phyloP scores from a whole-genome alignment of 2,329 filamentous ascomycete species.

The Blastomyces percursus region DNA sequence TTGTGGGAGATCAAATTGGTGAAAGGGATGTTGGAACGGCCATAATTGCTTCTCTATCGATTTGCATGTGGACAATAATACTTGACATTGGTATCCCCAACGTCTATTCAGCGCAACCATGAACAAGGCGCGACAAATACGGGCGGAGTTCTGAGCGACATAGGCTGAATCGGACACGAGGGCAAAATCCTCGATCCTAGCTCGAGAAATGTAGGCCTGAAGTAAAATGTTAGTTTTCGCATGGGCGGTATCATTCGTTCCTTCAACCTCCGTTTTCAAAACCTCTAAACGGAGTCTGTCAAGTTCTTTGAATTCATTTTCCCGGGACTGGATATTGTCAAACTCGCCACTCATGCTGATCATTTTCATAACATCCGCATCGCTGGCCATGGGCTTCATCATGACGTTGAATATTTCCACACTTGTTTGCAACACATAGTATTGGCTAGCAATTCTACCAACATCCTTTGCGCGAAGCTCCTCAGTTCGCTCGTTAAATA shows the following conservation, averaged over 20 bases:
- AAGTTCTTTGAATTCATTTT: conserved; percentile 84
- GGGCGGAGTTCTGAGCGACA: conserved; percentile 86
- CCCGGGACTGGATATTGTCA: conserved; percentile 87
- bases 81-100: conserved; percentile 92
- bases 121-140: conserved; percentile 89
- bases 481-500: conserved; percentile 90
- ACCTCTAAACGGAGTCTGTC: conserved; percentile 57
- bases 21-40: conserved; percentile 88
- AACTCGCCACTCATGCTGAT: conserved; percentile 97
- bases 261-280: conserved; percentile 67
- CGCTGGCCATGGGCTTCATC: conserved; percentile 77
- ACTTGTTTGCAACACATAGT: conserved; percentile 85
- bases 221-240: conserved; percentile 93
- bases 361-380: conserved; percentile 91
- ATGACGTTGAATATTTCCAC: conserved; percentile 93
- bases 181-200: conserved; percentile 84
- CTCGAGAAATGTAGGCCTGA: conserved; percentile 85
- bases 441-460: conserved; percentile 93
- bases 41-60: conserved; percentile 94
- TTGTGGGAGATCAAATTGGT: conserved; percentile 84
- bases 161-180: conserved; percentile 86
- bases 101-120: conserved; percentile 93
- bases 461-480: conserved; percentile 91
- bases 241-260: conserved; percentile 56
- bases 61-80: conserved; percentile 83